A percentile compares a stretch with the other conserved stretches of the same genome.
These are phyloP conservation scores for Colletotrichum viniferum DNA, from an alignment of 2,329 filamentous ascomycete species.

Conservation along the genomic window DNA sequence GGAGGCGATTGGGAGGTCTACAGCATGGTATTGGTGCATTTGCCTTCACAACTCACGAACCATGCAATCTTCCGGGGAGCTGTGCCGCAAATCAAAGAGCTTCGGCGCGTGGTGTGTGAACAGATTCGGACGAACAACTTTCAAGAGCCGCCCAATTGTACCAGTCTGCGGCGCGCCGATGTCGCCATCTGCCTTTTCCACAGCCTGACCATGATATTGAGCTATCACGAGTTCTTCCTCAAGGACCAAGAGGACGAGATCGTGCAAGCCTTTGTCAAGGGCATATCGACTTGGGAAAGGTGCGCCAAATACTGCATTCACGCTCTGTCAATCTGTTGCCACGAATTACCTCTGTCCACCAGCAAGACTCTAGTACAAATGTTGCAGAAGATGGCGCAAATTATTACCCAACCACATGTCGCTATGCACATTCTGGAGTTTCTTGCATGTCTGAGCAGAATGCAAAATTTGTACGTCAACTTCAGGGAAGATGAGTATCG, in stretches of 20 bases:
- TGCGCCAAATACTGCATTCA: constrained; percentile 95
- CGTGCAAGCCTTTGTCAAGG: constrained; percentile 83
- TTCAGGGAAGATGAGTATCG: constrained; percentile 91
- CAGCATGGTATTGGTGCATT: constrained; percentile 84
- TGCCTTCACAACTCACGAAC: constrained; percentile 88
- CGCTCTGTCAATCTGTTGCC: constrained; percentile 91
- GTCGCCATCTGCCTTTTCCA: constrained; percentile 90
- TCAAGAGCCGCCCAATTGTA: constrained; percentile 79
- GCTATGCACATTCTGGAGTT: constrained; percentile 97
- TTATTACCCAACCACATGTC: constrained; percentile 91
- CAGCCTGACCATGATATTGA: constrained; percentile 83
- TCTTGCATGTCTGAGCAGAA: constrained; percentile 82
- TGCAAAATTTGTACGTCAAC: constrained; percentile 85
- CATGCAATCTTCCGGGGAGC: constrained; percentile 81
- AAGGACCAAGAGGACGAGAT: constrained; percentile 90
- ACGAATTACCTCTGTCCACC: constrained; percentile 87
- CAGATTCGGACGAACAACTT: constrained; percentile 80
- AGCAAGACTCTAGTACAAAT: constrained; percentile 86
- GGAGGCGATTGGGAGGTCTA: constrained; percentile 90
- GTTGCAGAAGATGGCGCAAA: constrained; percentile 91
- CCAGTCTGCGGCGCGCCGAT: constrained; percentile 83
- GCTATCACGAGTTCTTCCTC: constrained; percentile 85
- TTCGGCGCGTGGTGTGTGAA: constrained; percentile 80
- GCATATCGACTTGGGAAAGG: constrained; percentile 82
- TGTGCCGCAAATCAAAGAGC: constrained; percentile 74